These are phyloP conservation scores for Eucalyptus microcorys DNA, from an alignment of 345 rosid species.

Conservation along the genomic window DNA sequence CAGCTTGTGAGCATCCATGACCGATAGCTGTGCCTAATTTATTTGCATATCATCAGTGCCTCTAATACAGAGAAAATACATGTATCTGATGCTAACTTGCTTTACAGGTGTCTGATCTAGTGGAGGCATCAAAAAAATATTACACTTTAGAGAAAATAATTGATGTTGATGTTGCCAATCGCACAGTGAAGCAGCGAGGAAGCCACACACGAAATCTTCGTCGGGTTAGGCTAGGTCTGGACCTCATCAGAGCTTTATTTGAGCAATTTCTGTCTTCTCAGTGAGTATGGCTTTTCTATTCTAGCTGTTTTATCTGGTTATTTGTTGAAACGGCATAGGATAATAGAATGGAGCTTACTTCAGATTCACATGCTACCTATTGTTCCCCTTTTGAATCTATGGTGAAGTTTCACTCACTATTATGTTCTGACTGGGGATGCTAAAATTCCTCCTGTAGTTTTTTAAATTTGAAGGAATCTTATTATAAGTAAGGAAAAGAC, in stretches of 20 bases:
- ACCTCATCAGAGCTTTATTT: constrained; percentile 4
- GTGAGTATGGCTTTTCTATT: neutral
- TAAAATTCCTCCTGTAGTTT: neutral
- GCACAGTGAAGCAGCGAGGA: neutral
- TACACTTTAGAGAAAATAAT: neutral
- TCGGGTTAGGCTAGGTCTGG: constrained; percentile 6
- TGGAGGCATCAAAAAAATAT: neutral
- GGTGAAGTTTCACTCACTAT: neutral
- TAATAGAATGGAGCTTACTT: neutral
- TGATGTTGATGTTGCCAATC: neutral
- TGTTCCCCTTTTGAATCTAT: neutral
- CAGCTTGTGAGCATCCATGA: neutral
- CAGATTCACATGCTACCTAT: neutral
- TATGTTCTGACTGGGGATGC: neutral
- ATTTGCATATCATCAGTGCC: neutral
- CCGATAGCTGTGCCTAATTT: neutral
- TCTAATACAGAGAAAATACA: neutral
- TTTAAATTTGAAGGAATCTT: neutral
- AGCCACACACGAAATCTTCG: constrained; percentile 5
- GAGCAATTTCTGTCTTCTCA: constrained; percentile 1
- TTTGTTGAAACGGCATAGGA: neutral
- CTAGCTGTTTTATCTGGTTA: neutral
- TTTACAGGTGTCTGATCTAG: neutral
- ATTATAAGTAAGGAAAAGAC: neutral
- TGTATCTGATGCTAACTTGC: neutral